Percentiles rank a stretch among this genome's conserved stretches.
These are phyloP conservation scores for Penicillium sp. DNA, from an alignment of 2,329 filamentous ascomycete genomes.

Conservation along the genomic window DNA sequence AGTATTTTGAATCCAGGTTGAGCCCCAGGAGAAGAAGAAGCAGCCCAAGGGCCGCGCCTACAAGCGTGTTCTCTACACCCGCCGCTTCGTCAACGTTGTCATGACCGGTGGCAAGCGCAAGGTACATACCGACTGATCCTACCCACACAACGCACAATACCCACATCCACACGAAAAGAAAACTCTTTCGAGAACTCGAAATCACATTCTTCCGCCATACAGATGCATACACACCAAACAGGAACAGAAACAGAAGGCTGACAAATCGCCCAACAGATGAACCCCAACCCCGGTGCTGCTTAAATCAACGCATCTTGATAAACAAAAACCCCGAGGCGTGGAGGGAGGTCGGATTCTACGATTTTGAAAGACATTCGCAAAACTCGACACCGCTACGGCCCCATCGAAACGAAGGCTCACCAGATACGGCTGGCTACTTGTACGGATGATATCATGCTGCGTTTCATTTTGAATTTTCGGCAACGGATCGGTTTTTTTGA, in stretches of 20 bases:
- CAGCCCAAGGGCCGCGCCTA: slow-evolving; percentile 93
- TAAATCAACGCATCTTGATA: slow-evolving; percentile 47
- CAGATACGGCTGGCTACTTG: slow-evolving; percentile 28
- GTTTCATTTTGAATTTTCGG: slow-evolving; percentile 27
- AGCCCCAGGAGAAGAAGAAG: slow-evolving; percentile 80
- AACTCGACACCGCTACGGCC: slow-evolving; percentile 20
- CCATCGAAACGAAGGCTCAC: slow-evolving; percentile 27
- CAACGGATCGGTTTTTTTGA: slow-evolving; percentile 25
- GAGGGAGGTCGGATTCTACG: slow-evolving; percentile 22
- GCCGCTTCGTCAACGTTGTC: slow-evolving; percentile 97
- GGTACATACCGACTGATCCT: slow-evolving; percentile 54
- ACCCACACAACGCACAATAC: slow-evolving; percentile 4
- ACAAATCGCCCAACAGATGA: slow-evolving; percentile 61
- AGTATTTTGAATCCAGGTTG: slow-evolving; percentile 23
- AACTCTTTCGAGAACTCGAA: not conserved
- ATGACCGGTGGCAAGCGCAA: slow-evolving; percentile 98
- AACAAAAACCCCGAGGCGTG: slow-evolving; percentile 24
- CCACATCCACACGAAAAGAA: slow-evolving; percentile 23
- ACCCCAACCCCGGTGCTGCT: slow-evolving; percentile 75
- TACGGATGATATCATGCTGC: slow-evolving; percentile 32
- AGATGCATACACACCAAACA: slow-evolving; percentile 2
- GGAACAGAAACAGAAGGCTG: slow-evolving; percentile 11
- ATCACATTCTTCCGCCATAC: not conserved
- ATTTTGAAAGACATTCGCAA: slow-evolving; percentile 24
- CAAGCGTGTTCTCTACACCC: slow-evolving; percentile 95